Base-by-base conservation (phyloP, 306 rosid species). In the Rubus parviflorus region DNA sequence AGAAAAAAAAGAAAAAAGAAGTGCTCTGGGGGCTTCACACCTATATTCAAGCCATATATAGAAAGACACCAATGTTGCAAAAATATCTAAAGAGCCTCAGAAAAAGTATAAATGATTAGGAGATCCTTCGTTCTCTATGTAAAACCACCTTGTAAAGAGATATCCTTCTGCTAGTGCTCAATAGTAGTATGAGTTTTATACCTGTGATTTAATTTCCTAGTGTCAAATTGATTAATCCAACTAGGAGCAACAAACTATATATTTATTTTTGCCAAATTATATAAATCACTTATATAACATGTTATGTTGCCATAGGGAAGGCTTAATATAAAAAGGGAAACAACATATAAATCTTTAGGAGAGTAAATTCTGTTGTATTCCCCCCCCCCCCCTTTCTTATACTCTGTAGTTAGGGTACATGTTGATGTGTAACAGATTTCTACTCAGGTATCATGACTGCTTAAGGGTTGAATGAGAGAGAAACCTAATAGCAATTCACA, bases 31-130 rank as follows among this genome's bases (percentile, higher is more conserved):
- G 74, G 74, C 30, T 9, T 72, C 43, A 72, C 51, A 15, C 25
- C 35, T 25, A 70, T 70, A 35, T 48, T 22, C 73, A 69, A 25
- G 73, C 73, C 53, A 47, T 25, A 67, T 67, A 48, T 19, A 52
- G 46, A 70, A 15, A 5, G 11, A 37, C 52, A 41, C 37, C 42
- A 73, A 23, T 16, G n/a, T 14, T 56, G 67, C 37, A 37, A 12
- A 72, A 35, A 4, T 51, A 71, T 46, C 15, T 71, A 37, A 52
- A 52, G 63, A 72, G 38, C 40, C 71, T 16, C 49, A 53, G 51
- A 43, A 20, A 19, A 53, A 38, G 20, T 17, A 17, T 70, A 30
- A 48, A 16, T 23, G 43, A 60, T 38, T 70, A 70, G 52, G 74
- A 48, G 47, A 6, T 48, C 9, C 58, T 71, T 19, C 19, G 14